Evolutionary conservation across 495 filamentous ascomycete genomes (phyloP).

Genomic region (Neurospora sp.): DNA sequence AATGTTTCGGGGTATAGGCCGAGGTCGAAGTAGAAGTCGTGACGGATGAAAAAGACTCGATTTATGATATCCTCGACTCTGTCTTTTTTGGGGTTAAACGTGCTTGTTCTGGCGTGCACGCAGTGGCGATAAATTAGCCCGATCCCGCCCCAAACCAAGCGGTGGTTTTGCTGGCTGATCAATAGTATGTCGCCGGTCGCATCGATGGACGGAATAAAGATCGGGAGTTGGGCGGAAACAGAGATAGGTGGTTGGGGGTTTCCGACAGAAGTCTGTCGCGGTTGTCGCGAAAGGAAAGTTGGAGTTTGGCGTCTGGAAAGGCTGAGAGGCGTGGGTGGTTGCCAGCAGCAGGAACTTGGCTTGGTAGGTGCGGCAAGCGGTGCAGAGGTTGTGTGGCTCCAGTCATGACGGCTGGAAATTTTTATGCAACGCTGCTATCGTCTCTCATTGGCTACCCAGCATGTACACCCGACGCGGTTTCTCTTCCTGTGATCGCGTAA

Average conservation of each 20-base stretch:
- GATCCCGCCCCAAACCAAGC: slow-evolving; percentile 11
- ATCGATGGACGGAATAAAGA: slow-evolving; percentile 7
- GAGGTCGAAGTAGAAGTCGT: neutral
- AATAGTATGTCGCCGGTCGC: slow-evolving; percentile 2
- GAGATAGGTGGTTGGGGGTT: neutral
- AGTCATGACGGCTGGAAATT: slow-evolving; percentile 12
- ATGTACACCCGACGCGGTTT: slow-evolving; percentile 1
- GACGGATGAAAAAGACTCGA: neutral
- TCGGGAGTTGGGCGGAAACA: neutral
- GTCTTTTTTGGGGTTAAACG: neutral
- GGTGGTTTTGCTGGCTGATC: slow-evolving; percentile 7
- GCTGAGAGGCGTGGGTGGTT: slow-evolving; percentile 1
- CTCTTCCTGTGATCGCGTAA: neutral
- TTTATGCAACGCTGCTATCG: slow-evolving; percentile 8
- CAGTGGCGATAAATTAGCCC: slow-evolving; percentile 7
- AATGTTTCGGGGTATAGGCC: neutral
- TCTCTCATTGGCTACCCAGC: slow-evolving; percentile 10
- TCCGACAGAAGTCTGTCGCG: slow-evolving; percentile 1
- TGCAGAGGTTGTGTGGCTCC: neutral
- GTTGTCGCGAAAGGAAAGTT: neutral
- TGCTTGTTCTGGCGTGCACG: slow-evolving; percentile 2
- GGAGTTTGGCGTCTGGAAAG: slow-evolving; percentile 2
- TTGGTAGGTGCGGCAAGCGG: neutral
- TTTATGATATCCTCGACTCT: neutral
- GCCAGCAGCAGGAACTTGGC: neutral